phyloP scores from a whole-genome alignment of 345 rosid genomes.

The Raphanus raphanistrum region DNA sequence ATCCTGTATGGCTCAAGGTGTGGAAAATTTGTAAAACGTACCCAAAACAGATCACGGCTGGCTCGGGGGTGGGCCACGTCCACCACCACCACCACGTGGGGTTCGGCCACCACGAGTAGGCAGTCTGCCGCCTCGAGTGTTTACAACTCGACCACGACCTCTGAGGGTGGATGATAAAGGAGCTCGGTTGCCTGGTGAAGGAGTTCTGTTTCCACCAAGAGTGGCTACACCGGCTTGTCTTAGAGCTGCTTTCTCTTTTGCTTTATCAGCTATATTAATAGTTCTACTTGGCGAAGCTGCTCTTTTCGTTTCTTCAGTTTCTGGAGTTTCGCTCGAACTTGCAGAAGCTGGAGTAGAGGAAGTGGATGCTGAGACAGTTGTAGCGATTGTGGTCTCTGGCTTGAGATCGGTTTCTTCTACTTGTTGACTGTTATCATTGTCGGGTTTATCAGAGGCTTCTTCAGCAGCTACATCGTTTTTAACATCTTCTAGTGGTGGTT shows the following conservation, averaged over 20 bases:
- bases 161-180: slow-evolving; percentile 42
- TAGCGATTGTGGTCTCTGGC: slow-evolving; percentile 28
- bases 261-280: slow-evolving; percentile 56
- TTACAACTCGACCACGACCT: slow-evolving; percentile 50
- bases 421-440: slow-evolving; percentile 46
- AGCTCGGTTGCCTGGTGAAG: slow-evolving; percentile 41
- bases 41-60: slow-evolving; percentile 39
- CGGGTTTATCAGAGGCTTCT: slow-evolving; percentile 62
- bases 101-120: slow-evolving; percentile 45
- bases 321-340: slow-evolving; percentile 38
- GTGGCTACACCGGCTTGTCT: slow-evolving; percentile 53
- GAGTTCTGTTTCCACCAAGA: slow-evolving; percentile 37
- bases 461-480: slow-evolving; percentile 58
- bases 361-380: slow-evolving; percentile 24
- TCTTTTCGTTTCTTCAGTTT: slow-evolving; percentile 54
- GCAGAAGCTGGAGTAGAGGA: slow-evolving; percentile 26
- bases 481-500: slow-evolving; percentile 50
- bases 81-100: slow-evolving; percentile 30
- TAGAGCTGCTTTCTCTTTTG: slow-evolving; percentile 50
- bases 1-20: background rate
- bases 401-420: slow-evolving; percentile 43
- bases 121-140: slow-evolving; percentile 41
- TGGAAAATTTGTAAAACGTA: background rate
- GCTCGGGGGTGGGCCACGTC: slow-evolving; percentile 47
- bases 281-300: slow-evolving; percentile 51